Evolutionary conservation across 768 basidiomycete genomes (phyloP), one percentile per base, ranked within the genome.

Genomic region (Fomitopsis pulvina): DNA sequence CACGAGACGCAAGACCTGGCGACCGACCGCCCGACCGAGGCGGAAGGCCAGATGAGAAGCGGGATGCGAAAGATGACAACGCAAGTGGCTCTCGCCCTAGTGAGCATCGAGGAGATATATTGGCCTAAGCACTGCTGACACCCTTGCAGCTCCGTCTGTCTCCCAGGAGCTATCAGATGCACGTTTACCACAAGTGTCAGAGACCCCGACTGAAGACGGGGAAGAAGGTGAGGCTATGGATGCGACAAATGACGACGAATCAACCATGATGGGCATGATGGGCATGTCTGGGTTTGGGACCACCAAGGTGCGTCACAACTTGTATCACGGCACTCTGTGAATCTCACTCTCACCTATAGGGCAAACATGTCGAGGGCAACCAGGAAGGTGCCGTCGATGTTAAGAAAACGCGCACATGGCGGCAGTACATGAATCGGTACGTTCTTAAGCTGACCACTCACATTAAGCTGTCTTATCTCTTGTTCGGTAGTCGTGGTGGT

Each of bases 361-460:
- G 85, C 38, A 88, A 87, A 61, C 78, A 75, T 41, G 88, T 93
- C 29, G 72, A 77, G 30, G 89, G 92, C 21, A 92, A 95, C 52
- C 86, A 94, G 67, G 85, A 87, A 53, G 87, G 85, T 39, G 59
- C 52, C 30, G 76, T 73, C 29, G 66, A 79, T 47, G 67, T 86
- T 57, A 92, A 88, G 76, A 92, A 91, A 70, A 79, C 79, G 50
- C 74, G 92, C 52, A 94, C 91, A 22, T 95, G 92, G 94, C 76
- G 92, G 56, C 95, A 98, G 68, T 99, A 99, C 67, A 99, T 99
- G 95, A 97, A 97, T 66, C 79, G 92, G 81, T 83, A 58, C 42
- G 75, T 50, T 39, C 54, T 25, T 58, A 24, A 55, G 50, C 50
- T 51, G 41, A 48, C 48, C 56, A 43, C 37, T 54, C 50, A 42